Conservation (phyloP, 169 alveolate genomes). For the Plasmodium gaboni region DNA sequence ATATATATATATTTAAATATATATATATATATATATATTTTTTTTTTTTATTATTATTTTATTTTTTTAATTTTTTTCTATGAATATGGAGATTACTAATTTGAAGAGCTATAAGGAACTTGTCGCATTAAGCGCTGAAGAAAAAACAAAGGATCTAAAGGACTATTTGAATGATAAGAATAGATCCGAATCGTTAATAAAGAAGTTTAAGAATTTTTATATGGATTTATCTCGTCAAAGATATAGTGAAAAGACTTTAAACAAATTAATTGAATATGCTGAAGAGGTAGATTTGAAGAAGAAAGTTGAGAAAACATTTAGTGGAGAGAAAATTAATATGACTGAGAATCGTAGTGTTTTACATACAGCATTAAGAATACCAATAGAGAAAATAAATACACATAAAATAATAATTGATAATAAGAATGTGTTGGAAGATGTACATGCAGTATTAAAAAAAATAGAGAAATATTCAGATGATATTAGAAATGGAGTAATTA, state of each 20-base stretch:
- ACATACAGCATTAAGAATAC: conserved; percentile 96
- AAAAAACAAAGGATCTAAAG: conserved; percentile 49
- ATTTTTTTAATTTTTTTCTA: not conserved
- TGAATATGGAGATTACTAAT: conserved; percentile 48
- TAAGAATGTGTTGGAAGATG: conserved; percentile 78
- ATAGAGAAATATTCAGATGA: conserved; percentile 84
- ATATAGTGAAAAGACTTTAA: conserved; percentile 34
- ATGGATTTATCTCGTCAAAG: conserved; percentile 71
- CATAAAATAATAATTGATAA: conserved; percentile 80
- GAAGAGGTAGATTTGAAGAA: conserved; percentile 67
- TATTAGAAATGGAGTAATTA: conserved; percentile 90
- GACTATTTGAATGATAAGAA: conserved; percentile 63
- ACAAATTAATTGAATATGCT: conserved; percentile 62
- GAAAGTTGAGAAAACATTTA: conserved; percentile 81
- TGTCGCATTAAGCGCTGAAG: conserved; percentile 31
- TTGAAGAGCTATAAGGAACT: conserved; percentile 65
- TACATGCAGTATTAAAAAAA: conserved; percentile 83
- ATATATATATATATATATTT: not conserved
- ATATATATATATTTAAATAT: not conserved
- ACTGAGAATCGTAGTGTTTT: conserved; percentile 97
- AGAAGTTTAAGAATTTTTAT: conserved; percentile 49
- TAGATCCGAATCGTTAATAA: conserved; percentile 48
- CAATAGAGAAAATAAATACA: conserved; percentile 78
- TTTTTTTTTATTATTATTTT: not conserved
- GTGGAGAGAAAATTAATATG: conserved; percentile 93